phyloP scores from a whole-genome alignment of 73 alveolate genomes.

The Stentor roeselii region DNA sequence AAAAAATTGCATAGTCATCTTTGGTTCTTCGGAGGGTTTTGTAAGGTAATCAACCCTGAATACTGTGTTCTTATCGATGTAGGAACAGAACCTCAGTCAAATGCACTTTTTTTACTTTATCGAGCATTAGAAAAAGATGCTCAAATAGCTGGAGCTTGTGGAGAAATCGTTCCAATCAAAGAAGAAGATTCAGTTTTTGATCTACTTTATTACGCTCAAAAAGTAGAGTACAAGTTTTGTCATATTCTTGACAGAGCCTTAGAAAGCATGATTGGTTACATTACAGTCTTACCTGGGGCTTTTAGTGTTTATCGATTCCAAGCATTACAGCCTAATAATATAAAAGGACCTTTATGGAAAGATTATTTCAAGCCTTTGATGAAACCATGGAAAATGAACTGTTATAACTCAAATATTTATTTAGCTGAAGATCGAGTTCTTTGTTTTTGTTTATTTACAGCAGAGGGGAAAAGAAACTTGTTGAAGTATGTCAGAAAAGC shows the following conservation, averaged over 20 bases:
- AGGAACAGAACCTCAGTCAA: slow-evolving; percentile 26
- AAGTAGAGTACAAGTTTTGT: slow-evolving; percentile 17
- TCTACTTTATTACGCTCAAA: slow-evolving; percentile 6
- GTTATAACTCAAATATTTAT: not conserved
- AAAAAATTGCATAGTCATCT: slow-evolving; percentile 11
- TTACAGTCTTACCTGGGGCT: slow-evolving; percentile 46
- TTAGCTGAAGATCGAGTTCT: not conserved
- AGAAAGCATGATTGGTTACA: slow-evolving; percentile 29
- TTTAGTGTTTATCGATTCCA: slow-evolving; percentile 37
- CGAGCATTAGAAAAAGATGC: not conserved
- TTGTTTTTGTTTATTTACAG: not conserved
- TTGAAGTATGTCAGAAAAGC: not conserved
- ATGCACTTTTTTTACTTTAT: not conserved
- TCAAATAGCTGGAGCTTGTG: slow-evolving; percentile 28
- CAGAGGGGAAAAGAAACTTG: not conserved
- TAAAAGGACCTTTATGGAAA: slow-evolving; percentile 29
- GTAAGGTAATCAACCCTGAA: slow-evolving; percentile 11
- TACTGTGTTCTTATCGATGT: slow-evolving; percentile 11
- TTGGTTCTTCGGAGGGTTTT: slow-evolving; percentile 31
- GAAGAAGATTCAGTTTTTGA: not conserved
- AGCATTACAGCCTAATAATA: slow-evolving; percentile 11
- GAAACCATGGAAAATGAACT: not conserved
- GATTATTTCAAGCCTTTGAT: not conserved
- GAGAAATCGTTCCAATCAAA: slow-evolving; percentile 19
- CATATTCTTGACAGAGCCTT: slow-evolving; percentile 13